Base-by-base conservation (phyloP, 352 stramenopile genomes). In the Globisporangium uncinulatum region DNA sequence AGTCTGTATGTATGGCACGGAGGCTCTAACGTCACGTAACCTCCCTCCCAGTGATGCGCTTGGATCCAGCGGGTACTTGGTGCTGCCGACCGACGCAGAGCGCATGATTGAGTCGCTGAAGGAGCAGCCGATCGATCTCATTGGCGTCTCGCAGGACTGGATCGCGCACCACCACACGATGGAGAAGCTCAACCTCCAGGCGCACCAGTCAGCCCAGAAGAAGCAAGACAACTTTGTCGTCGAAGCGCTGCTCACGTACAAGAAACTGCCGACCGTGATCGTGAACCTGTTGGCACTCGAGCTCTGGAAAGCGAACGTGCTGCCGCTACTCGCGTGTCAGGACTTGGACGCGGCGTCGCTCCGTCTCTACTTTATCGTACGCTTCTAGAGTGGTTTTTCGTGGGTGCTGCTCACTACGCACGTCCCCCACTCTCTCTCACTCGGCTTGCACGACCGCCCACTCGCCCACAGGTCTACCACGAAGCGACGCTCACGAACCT, bases 141-240 rank as follows among this genome's bases (percentile, higher is more conserved):
- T 97, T 48, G 90, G 89, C 3, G 36, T 52, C 20, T 68, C 65
- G 7, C 65, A 63, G 3, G 57, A 73, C 46, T 98, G 93, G 90
- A 80, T 98, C 42, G 54, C 82, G 32, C 78, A 98, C 59, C 90
- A 98, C 63, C 67, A 92, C 48, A 59, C 59, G 10, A 73, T 98
- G 51, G 87, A 98, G 63, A 97, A 97, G 63, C 67, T 98, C 47
- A 98, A 98, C 55, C 51, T 97, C 10, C 92, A 98, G 62, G 86
- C 90, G 31, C 89, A 97, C 56, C 91, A 97, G 61, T 97, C 86
- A 13, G 89, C 90, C 0, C 89, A 95, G 70, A 73, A 66, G 49
- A 91, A 92, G 43, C 74, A 89, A 45, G 94, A 98, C 66, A 96
- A 97, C 67, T 98, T 97, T 64, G 87, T 98, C 37, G 69, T 98